These are phyloP conservation scores for Acacia concinna DNA, from an alignment of 331 rosid species.

Conservation along the genomic window DNA sequence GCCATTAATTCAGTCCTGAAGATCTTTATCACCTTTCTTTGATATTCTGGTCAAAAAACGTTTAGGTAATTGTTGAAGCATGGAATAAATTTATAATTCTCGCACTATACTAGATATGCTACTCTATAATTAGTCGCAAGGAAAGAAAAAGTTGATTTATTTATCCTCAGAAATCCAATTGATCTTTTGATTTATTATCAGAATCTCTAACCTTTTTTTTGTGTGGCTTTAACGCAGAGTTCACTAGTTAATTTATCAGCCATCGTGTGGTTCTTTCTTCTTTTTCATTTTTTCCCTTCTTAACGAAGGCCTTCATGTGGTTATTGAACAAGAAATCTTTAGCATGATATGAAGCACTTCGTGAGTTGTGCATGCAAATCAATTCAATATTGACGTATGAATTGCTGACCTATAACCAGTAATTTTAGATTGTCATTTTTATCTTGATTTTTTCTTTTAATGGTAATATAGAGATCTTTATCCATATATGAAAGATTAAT, in stretches of 20 bases:
- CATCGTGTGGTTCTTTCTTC: not conserved
- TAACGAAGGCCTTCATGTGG: not conserved
- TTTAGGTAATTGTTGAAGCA: not conserved
- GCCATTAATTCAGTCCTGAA: not conserved
- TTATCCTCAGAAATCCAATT: not conserved
- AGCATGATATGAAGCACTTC: not conserved
- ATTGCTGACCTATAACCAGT: not conserved
- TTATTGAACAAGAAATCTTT: not conserved
- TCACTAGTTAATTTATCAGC: not conserved
- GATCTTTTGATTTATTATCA: not conserved
- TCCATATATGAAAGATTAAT: not conserved
- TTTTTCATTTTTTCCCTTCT: not conserved
- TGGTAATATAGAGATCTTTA: not conserved
- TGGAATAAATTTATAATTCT: not conserved
- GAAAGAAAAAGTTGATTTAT: not conserved
- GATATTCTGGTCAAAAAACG: not conserved
- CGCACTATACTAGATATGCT: not conserved
- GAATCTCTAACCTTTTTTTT: not conserved
- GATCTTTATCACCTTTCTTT: not conserved
- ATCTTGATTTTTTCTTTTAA: not conserved
- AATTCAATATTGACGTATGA: not conserved
- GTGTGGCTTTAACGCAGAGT: not conserved
- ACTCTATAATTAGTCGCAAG: not conserved
- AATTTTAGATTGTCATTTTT: not conserved
- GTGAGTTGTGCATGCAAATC: not conserved